Evolutionary conservation across 345 rosid genomes (phyloP), one percentile per base, ranked within the genome.

Genomic region (Nasturtium officinale): DNA sequence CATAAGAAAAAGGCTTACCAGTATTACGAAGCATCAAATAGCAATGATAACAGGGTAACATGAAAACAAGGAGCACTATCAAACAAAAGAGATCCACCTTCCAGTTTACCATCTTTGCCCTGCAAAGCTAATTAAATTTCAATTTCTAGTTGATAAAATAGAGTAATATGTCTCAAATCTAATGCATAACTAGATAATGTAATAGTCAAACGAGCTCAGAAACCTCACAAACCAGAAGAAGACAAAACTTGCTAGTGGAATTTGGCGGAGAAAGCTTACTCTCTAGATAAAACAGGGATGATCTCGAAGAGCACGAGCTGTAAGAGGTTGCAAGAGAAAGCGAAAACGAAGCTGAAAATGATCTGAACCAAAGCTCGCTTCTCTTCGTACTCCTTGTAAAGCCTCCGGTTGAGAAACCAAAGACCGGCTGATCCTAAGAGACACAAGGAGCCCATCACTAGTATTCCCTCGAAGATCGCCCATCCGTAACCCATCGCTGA

Each of bases 271-370:
- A 30, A 58, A 37, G 65, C 52, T 56, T 82, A 90, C 96, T 91
- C 96, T 82, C 87, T 86, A 75, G 99, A 91, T 53, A 95, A 86
- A 28, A 95, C 80, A 57, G 96, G 97, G 74, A 95, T 90, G 84
- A 95, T 95, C 83, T 95, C 98, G 79, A 91, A 91, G 48, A 95
- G 92, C 47, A 95, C 99, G 65, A 95, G 99, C 87, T 95, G 99
- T 38, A 95, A 88, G 38, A 95, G 99, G 65, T 90, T 95, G 82
- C 99, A 90, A 60, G 98, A 95, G 85, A 95, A 95, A 32, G 99
- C 94, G 77, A 91, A 95, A n/a, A 95, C 98, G 76, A 89, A 74
- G 65, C 97, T 91, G 89, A 95, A 95, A 59, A 95, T 91, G 84
- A 95, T 87, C 87, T 95, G 99, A 60, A 95, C 96, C 80, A 90